These are phyloP conservation scores for Starmerella scarabaei DNA, from an alignment of 805 yeast species.

Conservation along the genomic window DNA sequence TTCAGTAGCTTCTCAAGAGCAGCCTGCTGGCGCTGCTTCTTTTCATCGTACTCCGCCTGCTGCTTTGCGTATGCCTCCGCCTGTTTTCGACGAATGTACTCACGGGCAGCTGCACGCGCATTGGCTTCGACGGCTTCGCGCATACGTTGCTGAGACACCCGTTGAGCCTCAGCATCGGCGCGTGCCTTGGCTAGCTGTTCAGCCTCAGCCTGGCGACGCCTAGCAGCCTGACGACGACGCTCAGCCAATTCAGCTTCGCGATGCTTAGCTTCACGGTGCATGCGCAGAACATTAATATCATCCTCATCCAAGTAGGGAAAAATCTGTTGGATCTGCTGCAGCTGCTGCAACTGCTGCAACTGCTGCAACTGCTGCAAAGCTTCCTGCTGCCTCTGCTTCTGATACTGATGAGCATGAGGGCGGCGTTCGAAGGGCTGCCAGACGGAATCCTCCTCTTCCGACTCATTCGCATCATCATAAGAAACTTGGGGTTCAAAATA, in stretches of 20 bases:
- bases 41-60: constrained; percentile 13
- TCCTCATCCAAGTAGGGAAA: constrained; percentile 9
- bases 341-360: too few relatives aligned
- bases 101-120: constrained; percentile 16
- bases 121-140: constrained; percentile 9
- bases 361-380: too few relatives aligned
- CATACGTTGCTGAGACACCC: constrained; percentile 3
- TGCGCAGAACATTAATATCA: constrained; percentile 9
- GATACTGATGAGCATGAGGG: too few relatives aligned
- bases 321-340: too few relatives aligned
- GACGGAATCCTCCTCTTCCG: too few relatives aligned
- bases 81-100: constrained; percentile 10
- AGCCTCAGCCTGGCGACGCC: constrained; percentile 7
- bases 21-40: constrained; percentile 11
- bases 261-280: constrained; percentile 8
- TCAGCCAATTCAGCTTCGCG: constrained; percentile 6
- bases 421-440: too few relatives aligned
- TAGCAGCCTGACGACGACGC: constrained; percentile 1
- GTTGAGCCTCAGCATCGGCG: constrained; percentile 2
- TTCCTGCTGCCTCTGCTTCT: too few relatives aligned
- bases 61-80: constrained; percentile 8
- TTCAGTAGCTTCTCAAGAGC: constrained; percentile 13
- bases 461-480: too few relatives aligned
- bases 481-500: too few relatives aligned
- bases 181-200: constrained; percentile 3